Evolutionary conservation across 768 basidiomycete genomes (phyloP).

Genomic region (Rubroboletus pulcherrimus): DNA sequence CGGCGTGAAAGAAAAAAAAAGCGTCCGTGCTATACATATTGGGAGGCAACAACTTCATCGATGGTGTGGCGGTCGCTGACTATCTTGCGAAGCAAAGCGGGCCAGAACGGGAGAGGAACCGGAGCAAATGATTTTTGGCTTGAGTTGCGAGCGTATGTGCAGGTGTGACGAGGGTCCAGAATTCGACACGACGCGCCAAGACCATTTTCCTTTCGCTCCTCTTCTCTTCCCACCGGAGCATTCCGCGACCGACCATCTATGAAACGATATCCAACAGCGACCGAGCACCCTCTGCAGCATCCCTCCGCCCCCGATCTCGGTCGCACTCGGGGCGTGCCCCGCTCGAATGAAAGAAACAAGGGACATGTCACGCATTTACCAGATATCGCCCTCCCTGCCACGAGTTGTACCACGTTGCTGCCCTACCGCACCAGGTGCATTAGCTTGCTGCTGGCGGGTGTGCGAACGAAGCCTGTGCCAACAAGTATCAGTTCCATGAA

Average conservation of each 20-base stretch:
- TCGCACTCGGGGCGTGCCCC: constrained; percentile 42
- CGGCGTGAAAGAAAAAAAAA: constrained; percentile 60
- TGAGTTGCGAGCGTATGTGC: constrained; percentile 18
- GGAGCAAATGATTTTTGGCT: constrained; percentile 9
- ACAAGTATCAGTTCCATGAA: constrained; percentile 13
- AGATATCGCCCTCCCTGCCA: constrained; percentile 45
- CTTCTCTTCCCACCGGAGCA: constrained; percentile 15
- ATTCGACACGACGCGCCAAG: constrained; percentile 24
- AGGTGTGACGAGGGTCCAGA: constrained; percentile 1
- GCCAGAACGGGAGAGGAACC: constrained; percentile 17
- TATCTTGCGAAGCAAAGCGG: constrained; percentile 17
- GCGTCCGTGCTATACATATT: constrained; percentile 66
- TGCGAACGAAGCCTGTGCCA: constrained; percentile 74
- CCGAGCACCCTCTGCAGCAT: constrained; percentile 33
- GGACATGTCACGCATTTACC: constrained; percentile 34
- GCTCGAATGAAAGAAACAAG: constrained; percentile 32
- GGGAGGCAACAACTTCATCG: constrained; percentile 38
- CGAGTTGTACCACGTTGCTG: constrained; percentile 41
- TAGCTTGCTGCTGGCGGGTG: constrained; percentile 71
- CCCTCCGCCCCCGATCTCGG: constrained; percentile 41
- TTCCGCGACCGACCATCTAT: constrained; percentile 33
- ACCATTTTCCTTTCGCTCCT: constrained; percentile 20
- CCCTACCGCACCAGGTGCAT: constrained; percentile 46
- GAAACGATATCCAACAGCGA: constrained; percentile 33
- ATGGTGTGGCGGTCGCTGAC: constrained; percentile 22